phyloP scores from a whole-genome alignment of 768 basidiomycete genomes.

The Pleurotus tuber-regium region DNA sequence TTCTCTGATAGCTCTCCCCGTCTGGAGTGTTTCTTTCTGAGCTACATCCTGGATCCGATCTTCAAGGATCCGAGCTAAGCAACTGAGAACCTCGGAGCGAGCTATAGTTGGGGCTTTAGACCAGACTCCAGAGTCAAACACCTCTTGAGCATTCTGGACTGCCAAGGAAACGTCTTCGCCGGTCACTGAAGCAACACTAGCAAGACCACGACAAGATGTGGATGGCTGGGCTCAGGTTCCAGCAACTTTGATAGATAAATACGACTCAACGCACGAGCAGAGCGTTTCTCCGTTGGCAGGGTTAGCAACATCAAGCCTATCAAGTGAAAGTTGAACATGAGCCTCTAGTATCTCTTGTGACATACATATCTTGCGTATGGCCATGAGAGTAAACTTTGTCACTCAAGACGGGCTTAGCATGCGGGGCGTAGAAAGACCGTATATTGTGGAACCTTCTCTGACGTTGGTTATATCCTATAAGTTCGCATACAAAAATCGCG shows the following conservation, averaged over 20 bases:
- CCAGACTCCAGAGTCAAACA: conserved; percentile 71
- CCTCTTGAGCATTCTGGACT: conserved; percentile 52
- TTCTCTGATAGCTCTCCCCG: conserved; percentile 79
- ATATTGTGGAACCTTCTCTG: neutral
- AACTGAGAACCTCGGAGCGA: conserved; percentile 64
- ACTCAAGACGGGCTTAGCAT: neutral
- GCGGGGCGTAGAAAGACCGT: neutral
- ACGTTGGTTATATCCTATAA: too few relatives aligned
- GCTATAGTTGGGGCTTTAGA: conserved; percentile 54
- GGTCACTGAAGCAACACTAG: conserved; percentile 59
- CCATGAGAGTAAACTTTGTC: too few relatives aligned
- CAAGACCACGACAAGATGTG: too few relatives aligned
- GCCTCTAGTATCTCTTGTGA: neutral
- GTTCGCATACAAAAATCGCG: too few relatives aligned
- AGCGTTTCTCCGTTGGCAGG: conserved; percentile 66
- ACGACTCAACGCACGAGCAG: conserved; percentile 58
- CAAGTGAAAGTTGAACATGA: neutral
- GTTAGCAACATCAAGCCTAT: conserved; percentile 56
- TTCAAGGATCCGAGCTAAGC: conserved; percentile 63
- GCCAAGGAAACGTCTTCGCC: conserved; percentile 47
- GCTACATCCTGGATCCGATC: conserved; percentile 57
- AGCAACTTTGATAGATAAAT: too few relatives aligned
- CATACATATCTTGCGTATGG: neutral
- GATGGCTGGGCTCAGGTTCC: too few relatives aligned
- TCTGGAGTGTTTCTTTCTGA: conserved; percentile 68